Evolutionary conservation across 2,329 filamentous ascomycete species (phyloP), one percentile per base, ranked within the genome.

Genomic region (Sphaerostilbella broomeana): DNA sequence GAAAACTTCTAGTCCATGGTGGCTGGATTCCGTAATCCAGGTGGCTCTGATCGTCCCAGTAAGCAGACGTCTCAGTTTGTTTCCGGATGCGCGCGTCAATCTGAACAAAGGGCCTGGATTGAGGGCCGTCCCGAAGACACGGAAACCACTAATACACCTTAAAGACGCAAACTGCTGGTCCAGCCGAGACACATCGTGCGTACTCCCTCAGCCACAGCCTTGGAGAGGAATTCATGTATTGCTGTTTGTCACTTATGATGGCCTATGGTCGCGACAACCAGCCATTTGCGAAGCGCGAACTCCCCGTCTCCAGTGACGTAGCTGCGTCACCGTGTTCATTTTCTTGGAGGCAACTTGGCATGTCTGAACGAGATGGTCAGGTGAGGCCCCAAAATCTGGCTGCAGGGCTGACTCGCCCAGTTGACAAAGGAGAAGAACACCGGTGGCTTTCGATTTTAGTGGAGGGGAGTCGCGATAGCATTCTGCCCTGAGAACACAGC

Each of bases 401-500:
- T 13, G n/a, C 31, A 34, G 31, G 31, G 31, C 31, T 34, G 31
- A 34, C 31, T 24, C 19, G 31, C n/a, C 17, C 13, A 34, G 16
- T 24, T 6, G 22, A 25, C 2, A 25, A 25, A 9, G 22, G 22
- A 25, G 8, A 25, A 25, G n/a, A n/a, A n/a, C n/a, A n/a, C n/a
- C n/a, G n/a, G n/a, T 25, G 22, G 22, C 22, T 25, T 25, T 25
- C 12, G 22, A 25, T 25, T 9, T 9, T 25, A 33, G 31, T 12
- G 31, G 19, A 16, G 31, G 20, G 31, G 31, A 19, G 8, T 17
- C 16, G 31, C n/a, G 18, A 34, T 21, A 13, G 11, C 8, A 11
- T 13, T 11, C 15, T 11, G 31, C 31, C 31, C 22, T 21, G 16
- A 17, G 12, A 17, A 34, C 31, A 34, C 31, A 16, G 31, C 31